Evolutionary conservation across 164 flowering plant species (phyloP), one percentile per base, ranked within the genome.

Genomic region (Piper longum): DNA sequence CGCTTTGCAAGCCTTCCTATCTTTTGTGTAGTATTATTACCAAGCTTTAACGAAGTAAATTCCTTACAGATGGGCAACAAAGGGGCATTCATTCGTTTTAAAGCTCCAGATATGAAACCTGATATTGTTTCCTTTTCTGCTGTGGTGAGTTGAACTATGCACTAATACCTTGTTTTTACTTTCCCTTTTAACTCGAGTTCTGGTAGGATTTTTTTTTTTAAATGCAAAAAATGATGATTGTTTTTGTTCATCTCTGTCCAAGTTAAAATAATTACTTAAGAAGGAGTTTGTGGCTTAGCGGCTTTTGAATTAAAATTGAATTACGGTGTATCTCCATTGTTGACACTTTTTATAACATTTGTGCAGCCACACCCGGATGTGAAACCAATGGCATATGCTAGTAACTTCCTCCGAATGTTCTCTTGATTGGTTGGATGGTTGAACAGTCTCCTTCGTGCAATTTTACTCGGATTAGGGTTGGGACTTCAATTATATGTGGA

Each of bases 341-440:
- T 48, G 52, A 48, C 52, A 48, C 52, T 9, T 3, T 14, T 5
- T 5, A 14, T 48, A 14, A 19, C 70, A 18, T 59, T 64, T 81
- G 75, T 83, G 77, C 95, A 90, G 97, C 82, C 85, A 17, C 98
- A 90, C 71, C 97, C 98, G 41, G 88, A 88, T 66, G 96, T 93
- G 26, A 93, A 80, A 80, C 96, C 97, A 54, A 93, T 93, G 97
- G 99, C 96, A 59, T 93, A 90, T 79, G 98, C 97, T 16, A 93
- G 81, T 80, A 88, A 93, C 77, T 93, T 93, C 81, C 84, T 88
- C 60, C 73, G 90, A 14, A 78, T 92, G 88, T 90, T 92, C 77
- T 76, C 81, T 48, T 91, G 69, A 71, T 68, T 14, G 6, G 48
- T 5, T 44, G 6, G 8, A 44, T 44, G 2, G 11, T 44, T 26